Evolutionary conservation across 169 alveolate species (phyloP).

Genomic region (Blepharisma undulans): DNA sequence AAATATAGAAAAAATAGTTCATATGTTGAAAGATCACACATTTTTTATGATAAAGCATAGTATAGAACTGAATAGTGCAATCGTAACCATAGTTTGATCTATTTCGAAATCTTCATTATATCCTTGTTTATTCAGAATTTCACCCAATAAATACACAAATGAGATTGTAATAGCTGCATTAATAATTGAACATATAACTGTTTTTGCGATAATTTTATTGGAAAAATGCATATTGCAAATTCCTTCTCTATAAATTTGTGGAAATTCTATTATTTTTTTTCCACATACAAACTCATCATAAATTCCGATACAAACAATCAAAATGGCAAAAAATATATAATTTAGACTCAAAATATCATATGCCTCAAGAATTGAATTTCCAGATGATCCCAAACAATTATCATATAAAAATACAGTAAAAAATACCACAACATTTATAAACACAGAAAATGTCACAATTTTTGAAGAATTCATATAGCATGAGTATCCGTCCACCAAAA

Average conservation of each 20-base stretch:
- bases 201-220: not conserved
- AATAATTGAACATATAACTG: not conserved
- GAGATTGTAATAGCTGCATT: not conserved
- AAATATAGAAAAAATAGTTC: not conserved
- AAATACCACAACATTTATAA: not conserved
- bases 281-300: not conserved
- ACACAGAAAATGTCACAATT: not conserved
- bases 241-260: constrained; percentile 13
- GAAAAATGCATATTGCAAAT: not conserved
- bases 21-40: not conserved
- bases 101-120: not conserved
- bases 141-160: not conserved
- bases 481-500: not conserved
- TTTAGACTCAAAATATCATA: not conserved
- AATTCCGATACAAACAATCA: not conserved
- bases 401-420: not conserved
- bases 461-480: not conserved
- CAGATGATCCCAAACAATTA: not conserved
- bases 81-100: not conserved
- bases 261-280: not conserved
- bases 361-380: not conserved
- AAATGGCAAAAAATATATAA: not conserved
- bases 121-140: not conserved
- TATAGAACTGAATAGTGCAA: not conserved
- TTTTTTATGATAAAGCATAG: not conserved